Conservation (phyloP, 352 stramenopile species). For the Aphanomyces stellatus region DNA sequence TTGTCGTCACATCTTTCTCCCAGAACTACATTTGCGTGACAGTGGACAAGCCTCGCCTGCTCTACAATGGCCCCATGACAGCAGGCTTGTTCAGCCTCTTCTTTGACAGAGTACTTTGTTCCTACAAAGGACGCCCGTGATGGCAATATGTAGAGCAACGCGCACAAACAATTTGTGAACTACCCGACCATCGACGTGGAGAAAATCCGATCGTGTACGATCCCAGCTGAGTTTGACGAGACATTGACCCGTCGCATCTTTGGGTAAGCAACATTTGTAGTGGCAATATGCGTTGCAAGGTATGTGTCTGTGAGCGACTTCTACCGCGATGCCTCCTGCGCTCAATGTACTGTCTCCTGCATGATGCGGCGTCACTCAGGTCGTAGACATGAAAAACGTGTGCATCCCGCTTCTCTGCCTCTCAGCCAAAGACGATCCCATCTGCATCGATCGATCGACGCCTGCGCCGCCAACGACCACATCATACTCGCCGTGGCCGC, state of each 20-base stretch:
- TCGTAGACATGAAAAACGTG: slow-evolving; percentile 27
- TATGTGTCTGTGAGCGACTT: slow-evolving; percentile 35
- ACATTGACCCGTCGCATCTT: slow-evolving; percentile 33
- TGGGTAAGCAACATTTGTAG: not conserved
- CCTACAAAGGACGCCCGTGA: not conserved
- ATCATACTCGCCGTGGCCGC: slow-evolving; percentile 58
- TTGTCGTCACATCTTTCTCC: too few species aligned
- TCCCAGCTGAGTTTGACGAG: slow-evolving; percentile 48
- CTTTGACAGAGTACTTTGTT: slow-evolving; percentile 25
- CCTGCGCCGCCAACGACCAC: slow-evolving; percentile 32
- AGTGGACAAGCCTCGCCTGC: slow-evolving; percentile 18
- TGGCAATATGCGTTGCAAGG: slow-evolving; percentile 27
- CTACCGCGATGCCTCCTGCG: slow-evolving; percentile 31
- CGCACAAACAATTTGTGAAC: slow-evolving; percentile 38
- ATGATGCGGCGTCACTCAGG: not conserved
- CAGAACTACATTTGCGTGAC: not conserved
- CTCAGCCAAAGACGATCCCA: slow-evolving; percentile 44
- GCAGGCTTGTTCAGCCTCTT: slow-evolving; percentile 39
- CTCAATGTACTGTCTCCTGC: not conserved
- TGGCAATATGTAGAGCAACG: slow-evolving; percentile 32
- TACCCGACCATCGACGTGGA: slow-evolving; percentile 36
- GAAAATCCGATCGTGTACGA: slow-evolving; percentile 26
- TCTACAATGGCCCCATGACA: slow-evolving; percentile 41
- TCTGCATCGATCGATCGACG: slow-evolving; percentile 30
- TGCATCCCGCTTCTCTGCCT: slow-evolving; percentile 38